Base-by-base conservation (phyloP, 352 stramenopile species). In the Pythium volutum region DNA sequence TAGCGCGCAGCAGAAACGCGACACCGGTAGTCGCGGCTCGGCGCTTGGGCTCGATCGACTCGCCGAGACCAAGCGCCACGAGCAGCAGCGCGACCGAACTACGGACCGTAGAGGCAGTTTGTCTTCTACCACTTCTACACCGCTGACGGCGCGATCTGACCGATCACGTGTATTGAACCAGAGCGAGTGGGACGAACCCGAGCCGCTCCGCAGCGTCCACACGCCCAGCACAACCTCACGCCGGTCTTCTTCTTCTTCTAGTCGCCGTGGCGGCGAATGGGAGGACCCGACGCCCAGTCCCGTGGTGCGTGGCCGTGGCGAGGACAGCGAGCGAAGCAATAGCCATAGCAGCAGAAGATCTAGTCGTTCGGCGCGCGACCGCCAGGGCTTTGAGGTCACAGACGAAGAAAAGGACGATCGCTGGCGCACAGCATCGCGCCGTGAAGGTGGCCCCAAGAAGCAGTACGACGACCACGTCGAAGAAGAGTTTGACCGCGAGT, bases 401-500 rank as follows among this genome's bases (percentile, higher is more conserved):
- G 34, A 64, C 46, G 62, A 60, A n/a, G n/a, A n/a, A n/a, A n/a
- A n/a, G n/a, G 27, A 47, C 2, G 16, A 12, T 25, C 31, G 52
- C 23, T 59, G 50, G 48, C 47, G 53, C 15, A 27, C 20, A 7
- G 18, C 22, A 10, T 18, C 38, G 10, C 58, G 50, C 2, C 52
- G 52, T 18, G 51, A 46, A 5, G 6, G 15, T 33, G 76, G 67
- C 0, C 76, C 83, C 2, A 93, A 92, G 70, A 89, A 87, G 53
- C 51, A 86, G 22, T 95, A 95, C 71, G 80, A 90, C 7, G 86
- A 93, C 41, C 61, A 78, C 16, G 81, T 77, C 4, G 90, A 98
- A 56, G 88, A 97, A 61, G 81, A 96, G 25, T 98, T 98, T 59
- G 93, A 98, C 75, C 79, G 93, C 23, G 77, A 97, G 60, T 99